Percentiles rank a stretch among this genome's conserved stretches.
phyloP scores from a whole-genome alignment of 805 yeast genomes.

The Maudiozyma bulderi region DNA sequence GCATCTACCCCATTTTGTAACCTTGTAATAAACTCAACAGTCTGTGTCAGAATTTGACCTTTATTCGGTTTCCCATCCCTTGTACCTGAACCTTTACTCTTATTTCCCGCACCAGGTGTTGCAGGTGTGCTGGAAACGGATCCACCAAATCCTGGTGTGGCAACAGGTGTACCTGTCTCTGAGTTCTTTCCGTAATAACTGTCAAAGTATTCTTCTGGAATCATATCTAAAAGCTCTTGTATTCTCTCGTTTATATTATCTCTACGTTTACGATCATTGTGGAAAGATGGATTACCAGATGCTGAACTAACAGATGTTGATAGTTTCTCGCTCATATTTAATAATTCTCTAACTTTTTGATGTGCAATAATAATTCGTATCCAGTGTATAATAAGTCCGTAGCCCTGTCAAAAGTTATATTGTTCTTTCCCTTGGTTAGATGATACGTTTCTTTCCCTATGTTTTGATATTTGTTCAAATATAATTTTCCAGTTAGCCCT shows the following conservation, averaged over 20 bases:
- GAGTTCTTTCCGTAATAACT: conserved; percentile 22
- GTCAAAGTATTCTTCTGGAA: conserved; percentile 39
- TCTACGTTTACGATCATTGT: conserved; percentile 38
- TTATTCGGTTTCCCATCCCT: conserved; percentile 80
- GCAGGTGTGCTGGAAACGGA: not conserved
- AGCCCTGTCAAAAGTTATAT: too few species aligned
- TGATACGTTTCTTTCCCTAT: too few species aligned
- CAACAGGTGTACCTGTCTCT: conserved; percentile 5
- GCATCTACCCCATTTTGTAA: conserved; percentile 68
- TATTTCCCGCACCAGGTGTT: conserved; percentile 7
- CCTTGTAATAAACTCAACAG: conserved; percentile 60
- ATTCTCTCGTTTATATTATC: conserved; percentile 52
- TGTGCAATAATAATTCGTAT: not conserved
- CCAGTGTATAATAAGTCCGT: too few species aligned
- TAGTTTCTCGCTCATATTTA: conserved; percentile 10
- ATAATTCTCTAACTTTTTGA: not conserved
- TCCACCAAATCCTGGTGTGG: not conserved
- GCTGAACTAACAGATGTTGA: conserved; percentile 15
- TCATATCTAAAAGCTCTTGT: conserved; percentile 38
- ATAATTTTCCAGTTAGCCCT: too few species aligned
- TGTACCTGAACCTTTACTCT: conserved; percentile 48
- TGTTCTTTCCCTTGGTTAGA: too few species aligned
- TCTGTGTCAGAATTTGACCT: conserved; percentile 68
- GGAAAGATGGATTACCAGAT: conserved; percentile 14
- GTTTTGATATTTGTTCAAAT: too few species aligned